Base-by-base conservation (phyloP, 2,329 filamentous ascomycete species). In the Colletotrichum trifolii region DNA sequence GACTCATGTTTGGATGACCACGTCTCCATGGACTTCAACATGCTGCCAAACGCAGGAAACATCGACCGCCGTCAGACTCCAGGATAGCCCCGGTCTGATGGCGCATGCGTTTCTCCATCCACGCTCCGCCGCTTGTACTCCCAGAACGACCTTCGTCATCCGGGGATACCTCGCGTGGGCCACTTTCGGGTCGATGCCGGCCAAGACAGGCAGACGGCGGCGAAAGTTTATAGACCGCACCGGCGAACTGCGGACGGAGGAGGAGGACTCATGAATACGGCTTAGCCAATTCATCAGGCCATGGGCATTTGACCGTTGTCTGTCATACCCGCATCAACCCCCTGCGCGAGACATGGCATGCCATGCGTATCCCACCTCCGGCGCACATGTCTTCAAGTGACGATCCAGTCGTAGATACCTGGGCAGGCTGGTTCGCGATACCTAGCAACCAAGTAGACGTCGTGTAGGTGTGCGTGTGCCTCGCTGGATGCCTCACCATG, bases 331-430 rank as follows among this genome's bases (percentile, higher is more conserved):
- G 52, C 58, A 42, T 62, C 56, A 46, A 40, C 38, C 56, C 60
- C 42, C 57, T 64, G 56, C 45, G 35, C 36, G 45, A 42, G 25
- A n/a, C 25, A 25, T 25, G 25, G 4, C 25, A 25, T 25, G 25
- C 48, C 45, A 42, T 58, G 38, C 46, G 54, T 35, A 48, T 25
- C 62, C 25, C 46, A 43, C 50, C 15, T 35, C n/a, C 33, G 60
- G 47, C 60, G 36, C 53, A 43, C 52, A 62, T 62, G 52, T 65
- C 62, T 62, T 62, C 62, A 65, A 57, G 40, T 61, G 52, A 57
- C 46, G 47, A 53, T 62, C 46, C 36, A 42, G 4, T 34, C 52
- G 10, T 12, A 25, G 15, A 42, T 45, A 15, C 12, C n/a, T 8
- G 6, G 17, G 33, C 11, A 48, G n/a, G 43, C 43, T 17, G 15